phyloP scores from a whole-genome alignment of 805 yeast species.

The Yarrowia divulgata region DNA sequence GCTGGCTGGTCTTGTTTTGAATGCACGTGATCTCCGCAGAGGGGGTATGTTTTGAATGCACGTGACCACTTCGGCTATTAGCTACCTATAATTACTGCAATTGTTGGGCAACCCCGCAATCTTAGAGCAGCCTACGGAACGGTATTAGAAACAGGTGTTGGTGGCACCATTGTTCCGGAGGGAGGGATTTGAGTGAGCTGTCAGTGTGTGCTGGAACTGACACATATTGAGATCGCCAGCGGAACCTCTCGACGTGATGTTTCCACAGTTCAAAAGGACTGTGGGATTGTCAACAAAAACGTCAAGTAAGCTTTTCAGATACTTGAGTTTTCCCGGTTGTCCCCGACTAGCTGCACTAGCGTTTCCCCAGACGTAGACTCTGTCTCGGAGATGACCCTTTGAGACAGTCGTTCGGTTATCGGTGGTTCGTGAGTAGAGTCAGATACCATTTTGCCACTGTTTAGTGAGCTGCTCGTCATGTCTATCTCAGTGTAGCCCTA shows the following conservation, averaged over 20 bases:
- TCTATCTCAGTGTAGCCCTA: too few species aligned
- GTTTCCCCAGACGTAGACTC: neutral
- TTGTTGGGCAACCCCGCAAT: slow-evolving; percentile 33
- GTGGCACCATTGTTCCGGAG: slow-evolving; percentile 3
- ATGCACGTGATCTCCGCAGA: neutral
- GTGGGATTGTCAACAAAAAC: too few species aligned
- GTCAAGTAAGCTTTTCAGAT: too few species aligned
- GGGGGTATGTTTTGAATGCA: slow-evolving; percentile 22
- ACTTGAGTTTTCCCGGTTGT: neutral
- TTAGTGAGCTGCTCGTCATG: too few species aligned
- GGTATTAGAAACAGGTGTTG: neutral
- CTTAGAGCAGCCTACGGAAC: slow-evolving; percentile 1
- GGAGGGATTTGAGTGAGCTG: too few species aligned
- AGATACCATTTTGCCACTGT: too few species aligned
- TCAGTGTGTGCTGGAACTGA: too few species aligned
- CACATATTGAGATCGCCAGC: too few species aligned
- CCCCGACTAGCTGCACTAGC: neutral
- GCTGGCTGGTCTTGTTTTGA: neutral
- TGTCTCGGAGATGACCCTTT: neutral
- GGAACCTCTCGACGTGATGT: too few species aligned
- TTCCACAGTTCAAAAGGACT: too few species aligned
- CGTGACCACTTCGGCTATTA: slow-evolving; percentile 4
- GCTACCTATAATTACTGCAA: neutral
- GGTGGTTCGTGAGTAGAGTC: neutral
- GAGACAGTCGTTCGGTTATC: neutral